Base-by-base conservation (phyloP, 495 filamentous ascomycete species). In the Talaromyces stipitatus region DNA sequence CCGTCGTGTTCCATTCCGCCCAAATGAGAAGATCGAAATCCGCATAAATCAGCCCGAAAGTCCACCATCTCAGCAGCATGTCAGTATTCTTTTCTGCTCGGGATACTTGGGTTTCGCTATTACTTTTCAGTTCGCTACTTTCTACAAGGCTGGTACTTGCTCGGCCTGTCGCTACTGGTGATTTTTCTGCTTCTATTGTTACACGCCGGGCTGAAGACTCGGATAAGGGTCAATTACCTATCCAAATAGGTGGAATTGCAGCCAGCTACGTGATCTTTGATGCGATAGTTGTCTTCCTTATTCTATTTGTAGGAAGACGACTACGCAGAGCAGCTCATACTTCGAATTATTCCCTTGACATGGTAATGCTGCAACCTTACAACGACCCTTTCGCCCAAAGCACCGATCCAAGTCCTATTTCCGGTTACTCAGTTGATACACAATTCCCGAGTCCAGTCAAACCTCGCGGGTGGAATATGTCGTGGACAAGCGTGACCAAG, bases 201-300 rank as follows among this genome's bases (percentile, higher is more conserved):
- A 18, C 24, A 28, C 24, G 26, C 9, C 24, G 48, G 4, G 23
- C 27, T 2, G 48, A 27, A 1, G 24, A 51, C 0, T 51, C 24
- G 23, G 18, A 51, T 20, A 30, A 51, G 16, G 82, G 82, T 29
- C 33, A 43, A 28, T 81, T 94, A 8, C 88, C 87, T 14, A 80
- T 81, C 24, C 83, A 94, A 69, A 84, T 94, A 64, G 86, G 85
- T 45, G 87, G 83, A 60, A 89, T 95, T 57, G 82, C 88, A 32
- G 89, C 83, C 54, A 85, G 86, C 57, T 95, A 94, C 80, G 77
- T 89, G 57, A 64, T 91, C 62, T 85, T 83, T 9, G 78, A 91
- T 69, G 74, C 87, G 60, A 62, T 90, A 59, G 79, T 90, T 55
- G 81, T 87, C 33, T 74, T 74, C 27, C 70, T 85, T 43, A 77